phyloP scores from a whole-genome alignment of 2,329 filamentous ascomycete species.

The Allantophomopsis lycopodina region DNA sequence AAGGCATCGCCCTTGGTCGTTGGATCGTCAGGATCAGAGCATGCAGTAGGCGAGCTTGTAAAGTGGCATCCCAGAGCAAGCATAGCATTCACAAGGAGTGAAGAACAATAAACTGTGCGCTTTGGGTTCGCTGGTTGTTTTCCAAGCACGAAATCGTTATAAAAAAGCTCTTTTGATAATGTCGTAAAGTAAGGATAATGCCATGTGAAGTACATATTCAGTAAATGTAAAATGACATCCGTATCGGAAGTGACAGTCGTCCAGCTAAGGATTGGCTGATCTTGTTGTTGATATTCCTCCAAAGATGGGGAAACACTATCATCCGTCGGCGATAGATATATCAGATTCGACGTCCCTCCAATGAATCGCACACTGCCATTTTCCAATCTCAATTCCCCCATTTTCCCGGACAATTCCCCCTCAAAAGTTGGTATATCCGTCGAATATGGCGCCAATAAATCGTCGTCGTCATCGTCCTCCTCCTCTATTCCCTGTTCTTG shows the following conservation, averaged over 20 bases:
- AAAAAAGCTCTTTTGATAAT: conserved; percentile 75
- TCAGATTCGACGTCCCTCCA: conserved; percentile 85
- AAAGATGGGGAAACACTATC: conserved; percentile 18
- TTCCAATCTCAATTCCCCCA: conserved; percentile 80
- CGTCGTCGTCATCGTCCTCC: conserved; percentile 26
- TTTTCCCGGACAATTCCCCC: conserved; percentile 75
- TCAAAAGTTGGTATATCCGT: conserved; percentile 36
- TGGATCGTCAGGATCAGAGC: conserved; percentile 56
- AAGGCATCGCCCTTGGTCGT: conserved; percentile 91
- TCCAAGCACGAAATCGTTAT: conserved; percentile 68
- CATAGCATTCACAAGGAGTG: conserved; percentile 86
- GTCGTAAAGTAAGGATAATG: conserved; percentile 96
- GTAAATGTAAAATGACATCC: conserved; percentile 68
- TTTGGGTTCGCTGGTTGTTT: conserved; percentile 36
- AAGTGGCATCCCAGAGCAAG: conserved; percentile 89
- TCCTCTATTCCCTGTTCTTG: conserved; percentile 17
- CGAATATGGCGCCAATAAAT: conserved; percentile 24
- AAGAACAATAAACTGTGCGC: conserved; percentile 67
- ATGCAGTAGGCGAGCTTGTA: conserved; percentile 61
- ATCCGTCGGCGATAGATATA: conserved; percentile 52
- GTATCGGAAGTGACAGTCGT: conserved; percentile 72
- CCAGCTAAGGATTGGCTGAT: conserved; percentile 73
- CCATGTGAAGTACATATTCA: conserved; percentile 98
- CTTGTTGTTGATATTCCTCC: conserved; percentile 23
- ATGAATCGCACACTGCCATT: conserved; percentile 85